Base-by-base conservation (phyloP, 78 protist genomes). In the Acrasis kona region DNA sequence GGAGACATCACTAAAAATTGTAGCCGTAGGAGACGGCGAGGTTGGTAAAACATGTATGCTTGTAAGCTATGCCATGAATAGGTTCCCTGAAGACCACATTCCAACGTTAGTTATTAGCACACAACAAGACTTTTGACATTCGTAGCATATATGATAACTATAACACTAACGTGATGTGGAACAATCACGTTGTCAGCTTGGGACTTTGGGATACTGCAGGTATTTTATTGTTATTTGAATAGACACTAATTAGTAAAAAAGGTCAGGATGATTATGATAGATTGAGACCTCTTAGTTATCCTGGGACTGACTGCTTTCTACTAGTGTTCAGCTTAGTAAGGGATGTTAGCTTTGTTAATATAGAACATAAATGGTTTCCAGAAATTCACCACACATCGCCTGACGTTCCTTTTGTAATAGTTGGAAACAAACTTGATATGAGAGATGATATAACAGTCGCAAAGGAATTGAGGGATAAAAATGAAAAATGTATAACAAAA, bases 141-240 rank as follows among this genome's bases (percentile, higher is more conserved):
- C n/a, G n/a, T n/a, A n/a, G n/a, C n/a, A n/a, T n/a, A n/a, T n/a
- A n/a, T n/a, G n/a, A n/a, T n/a, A n/a, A n/a, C n/a, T n/a, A n/a
- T n/a, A n/a, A n/a, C n/a, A n/a, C n/a, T n/a, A n/a, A n/a, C n/a
- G 89, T 84, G 28, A 76, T 82, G 78, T 89, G 84, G 3, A 89
- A 89, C 35, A 71, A 64, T 19, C 74, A 78, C 58, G 79, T 85
- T 3, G 65, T 78, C 30, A 79, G 10, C 57, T 40, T 93, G 3
- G 95, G 92, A n/a, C 88, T 94, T 19, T 95, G 98, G 98, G 98
- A 95, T 82, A 95, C 98, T 12, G 98, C 94, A 10, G 84, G 12
- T 83, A n/a, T n/a, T n/a, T n/a, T n/a, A n/a, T n/a, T n/a, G n/a
- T n/a, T n/a, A n/a, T n/a, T n/a, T 29, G 79, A 77, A 87, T 82